Evolutionary conservation across 2,329 filamentous ascomycete species (phyloP).

Genomic region (Cladosporium colombiae): DNA sequence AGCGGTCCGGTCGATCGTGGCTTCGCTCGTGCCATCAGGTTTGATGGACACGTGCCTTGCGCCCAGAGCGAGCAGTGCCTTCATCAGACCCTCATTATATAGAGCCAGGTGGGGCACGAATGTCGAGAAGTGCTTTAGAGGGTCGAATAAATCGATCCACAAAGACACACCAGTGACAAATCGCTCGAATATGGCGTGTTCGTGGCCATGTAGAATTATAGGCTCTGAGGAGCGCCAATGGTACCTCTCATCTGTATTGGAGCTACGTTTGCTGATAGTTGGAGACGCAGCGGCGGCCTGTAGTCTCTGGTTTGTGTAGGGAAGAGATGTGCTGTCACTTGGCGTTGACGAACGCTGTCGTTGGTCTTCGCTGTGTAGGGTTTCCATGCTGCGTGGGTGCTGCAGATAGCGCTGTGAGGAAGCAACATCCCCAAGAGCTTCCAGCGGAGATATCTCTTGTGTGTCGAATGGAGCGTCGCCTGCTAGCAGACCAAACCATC

Average conservation of each 20-base stretch:
- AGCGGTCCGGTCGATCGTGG: constrained; percentile 34
- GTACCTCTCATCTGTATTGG: constrained; percentile 26
- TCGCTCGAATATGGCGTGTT: constrained; percentile 43
- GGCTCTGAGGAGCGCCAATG: constrained; percentile 32
- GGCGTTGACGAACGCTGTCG: not conserved
- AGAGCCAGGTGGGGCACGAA: constrained; percentile 46
- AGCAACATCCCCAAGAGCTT: constrained; percentile 29
- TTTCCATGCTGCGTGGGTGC: constrained; percentile 22
- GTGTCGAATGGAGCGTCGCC: constrained; percentile 41
- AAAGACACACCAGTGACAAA: constrained; percentile 42
- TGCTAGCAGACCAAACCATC: constrained; percentile 52
- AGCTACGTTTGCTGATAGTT: not conserved
- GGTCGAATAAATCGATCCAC: constrained; percentile 49
- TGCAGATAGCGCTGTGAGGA: constrained; percentile 28
- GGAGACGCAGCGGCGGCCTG: constrained; percentile 1
- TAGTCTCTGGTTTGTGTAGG: constrained; percentile 1
- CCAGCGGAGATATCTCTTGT: constrained; percentile 27
- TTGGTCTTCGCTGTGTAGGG: not conserved
- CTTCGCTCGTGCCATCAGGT: constrained; percentile 28
- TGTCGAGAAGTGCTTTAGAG: constrained; percentile 42
- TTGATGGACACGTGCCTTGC: constrained; percentile 54
- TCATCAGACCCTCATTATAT: constrained; percentile 58
- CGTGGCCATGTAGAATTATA: constrained; percentile 38
- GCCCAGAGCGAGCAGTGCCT: constrained; percentile 58
- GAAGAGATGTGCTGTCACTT: not conserved